phyloP scores from a whole-genome alignment of 495 filamentous ascomycete genomes.

The Viridothelium virens region DNA sequence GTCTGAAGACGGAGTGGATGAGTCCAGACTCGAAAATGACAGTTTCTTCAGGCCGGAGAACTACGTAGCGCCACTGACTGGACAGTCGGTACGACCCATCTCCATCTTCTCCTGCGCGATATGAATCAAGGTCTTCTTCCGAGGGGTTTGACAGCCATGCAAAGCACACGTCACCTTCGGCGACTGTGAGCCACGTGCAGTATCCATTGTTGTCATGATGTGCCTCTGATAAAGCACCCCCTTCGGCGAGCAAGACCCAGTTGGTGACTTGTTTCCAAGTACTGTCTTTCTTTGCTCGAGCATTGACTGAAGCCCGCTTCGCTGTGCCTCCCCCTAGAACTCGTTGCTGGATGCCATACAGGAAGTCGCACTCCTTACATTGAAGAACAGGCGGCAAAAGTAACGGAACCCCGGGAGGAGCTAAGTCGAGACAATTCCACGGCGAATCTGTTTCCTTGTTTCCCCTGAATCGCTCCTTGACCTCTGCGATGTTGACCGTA shows the following conservation, averaged over 20 bases:
- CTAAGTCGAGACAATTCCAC: background rate
- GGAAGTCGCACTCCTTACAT: background rate
- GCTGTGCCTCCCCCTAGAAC: background rate
- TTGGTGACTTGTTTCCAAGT: background rate
- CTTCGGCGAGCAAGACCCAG: background rate
- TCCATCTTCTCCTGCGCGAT: background rate
- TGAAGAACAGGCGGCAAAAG: background rate
- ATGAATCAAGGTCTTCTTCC: background rate
- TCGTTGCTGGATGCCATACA: background rate
- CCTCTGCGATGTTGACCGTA: no score
- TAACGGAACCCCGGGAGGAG: background rate
- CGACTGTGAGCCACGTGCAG: background rate
- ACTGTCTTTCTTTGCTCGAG: background rate
- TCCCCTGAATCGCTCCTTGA: no score
- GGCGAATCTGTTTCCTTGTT: no score
- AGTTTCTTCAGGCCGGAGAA: background rate
- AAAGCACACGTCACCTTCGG: background rate
- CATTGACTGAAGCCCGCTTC: background rate
- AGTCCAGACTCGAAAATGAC: background rate
- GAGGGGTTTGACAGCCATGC: background rate
- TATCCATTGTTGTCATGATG: background rate
- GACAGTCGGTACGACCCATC: background rate
- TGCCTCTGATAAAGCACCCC: background rate
- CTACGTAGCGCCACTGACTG: background rate
- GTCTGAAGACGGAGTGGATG: background rate